Conservation (phyloP, 345 rosid genomes). For the Draba incana region DNA sequence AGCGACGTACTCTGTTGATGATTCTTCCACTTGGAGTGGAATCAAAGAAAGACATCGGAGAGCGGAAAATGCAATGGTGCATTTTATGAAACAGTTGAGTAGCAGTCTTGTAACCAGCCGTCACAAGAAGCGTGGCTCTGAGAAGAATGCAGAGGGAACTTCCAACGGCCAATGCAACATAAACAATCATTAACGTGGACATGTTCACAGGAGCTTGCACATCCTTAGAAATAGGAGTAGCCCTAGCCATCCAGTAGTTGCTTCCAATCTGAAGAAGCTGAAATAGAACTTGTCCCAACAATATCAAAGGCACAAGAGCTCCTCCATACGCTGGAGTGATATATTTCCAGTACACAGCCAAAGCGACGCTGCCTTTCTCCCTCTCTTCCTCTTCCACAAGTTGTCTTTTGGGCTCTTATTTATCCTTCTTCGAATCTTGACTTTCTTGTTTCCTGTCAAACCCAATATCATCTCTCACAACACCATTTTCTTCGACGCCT, state of each 20-base stretch:
- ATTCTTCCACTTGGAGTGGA: slow-evolving; percentile 84
- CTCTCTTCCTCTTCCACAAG: slow-evolving; percentile 84
- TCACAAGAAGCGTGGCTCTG: slow-evolving; percentile 57
- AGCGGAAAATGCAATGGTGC: slow-evolving; percentile 67
- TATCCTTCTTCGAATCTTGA: slow-evolving; percentile 42
- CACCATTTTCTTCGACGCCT: slow-evolving; percentile 34
- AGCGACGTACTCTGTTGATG: slow-evolving; percentile 58
- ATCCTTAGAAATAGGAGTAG: slow-evolving; percentile 62
- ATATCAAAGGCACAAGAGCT: slow-evolving; percentile 69
- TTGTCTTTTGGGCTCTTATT: slow-evolving; percentile 53
- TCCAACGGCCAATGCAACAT: slow-evolving; percentile 57
- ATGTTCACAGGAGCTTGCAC: slow-evolving; percentile 54
- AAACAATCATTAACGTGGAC: slow-evolving; percentile 57
- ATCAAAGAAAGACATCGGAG: slow-evolving; percentile 87
- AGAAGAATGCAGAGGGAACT: slow-evolving; percentile 62
- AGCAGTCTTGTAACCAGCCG: slow-evolving; percentile 71
- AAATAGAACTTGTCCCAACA: slow-evolving; percentile 64
- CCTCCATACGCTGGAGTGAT: slow-evolving; percentile 71
- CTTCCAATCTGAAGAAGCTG: slow-evolving; percentile 77
- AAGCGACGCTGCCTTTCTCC: slow-evolving; percentile 76
- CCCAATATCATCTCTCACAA: slow-evolving; percentile 25
- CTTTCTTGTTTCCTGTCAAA: slow-evolving; percentile 40
- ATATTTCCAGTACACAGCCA: slow-evolving; percentile 65
- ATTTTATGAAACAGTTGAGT: slow-evolving; percentile 68
- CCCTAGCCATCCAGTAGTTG: slow-evolving; percentile 94